Percentiles rank a stretch among this genome's conserved stretches.
phyloP scores from a whole-genome alignment of 192 early-diverging fungal genomes.

The Entomortierella beljakovae region DNA sequence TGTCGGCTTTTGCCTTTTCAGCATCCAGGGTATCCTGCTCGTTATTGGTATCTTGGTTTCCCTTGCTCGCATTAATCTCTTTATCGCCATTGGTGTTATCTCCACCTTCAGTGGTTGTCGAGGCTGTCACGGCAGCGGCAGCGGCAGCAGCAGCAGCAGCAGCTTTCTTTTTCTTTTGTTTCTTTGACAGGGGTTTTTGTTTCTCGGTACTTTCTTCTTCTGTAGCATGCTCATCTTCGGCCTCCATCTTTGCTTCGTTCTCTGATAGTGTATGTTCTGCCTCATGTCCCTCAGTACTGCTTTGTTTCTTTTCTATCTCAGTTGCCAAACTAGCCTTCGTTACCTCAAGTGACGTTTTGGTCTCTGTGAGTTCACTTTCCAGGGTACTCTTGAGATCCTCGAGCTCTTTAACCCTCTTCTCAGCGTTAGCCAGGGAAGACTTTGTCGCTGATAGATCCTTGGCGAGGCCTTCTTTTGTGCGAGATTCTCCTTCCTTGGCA shows the following conservation, averaged over 20 bases:
- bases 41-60: background rate
- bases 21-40: background rate
- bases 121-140: background rate
- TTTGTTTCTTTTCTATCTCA: constrained; percentile 11
- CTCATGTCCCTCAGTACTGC: background rate
- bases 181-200: constrained; percentile 38
- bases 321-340: constrained; percentile 10
- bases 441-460: constrained; percentile 24
- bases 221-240: constrained; percentile 21
- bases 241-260: constrained; percentile 18
- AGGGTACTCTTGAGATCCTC: constrained; percentile 9
- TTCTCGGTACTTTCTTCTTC: constrained; percentile 31
- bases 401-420: constrained; percentile 18
- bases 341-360: constrained; percentile 16
- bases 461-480: constrained; percentile 22
- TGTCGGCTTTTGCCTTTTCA: background rate
- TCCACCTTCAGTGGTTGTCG: constrained; percentile 4
- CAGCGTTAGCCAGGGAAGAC: constrained; percentile 8
- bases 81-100: background rate
- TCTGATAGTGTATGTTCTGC: background rate
- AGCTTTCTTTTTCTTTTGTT: constrained; percentile 39
- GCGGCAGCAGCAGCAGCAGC: constrained; percentile 16
- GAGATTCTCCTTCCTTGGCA: constrained; percentile 44
- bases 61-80: background rate
- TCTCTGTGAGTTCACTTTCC: constrained; percentile 27